These are phyloP conservation scores for Dioscorea zingiberensis DNA, from an alignment of 106 monocot species.

Conservation along the genomic window DNA sequence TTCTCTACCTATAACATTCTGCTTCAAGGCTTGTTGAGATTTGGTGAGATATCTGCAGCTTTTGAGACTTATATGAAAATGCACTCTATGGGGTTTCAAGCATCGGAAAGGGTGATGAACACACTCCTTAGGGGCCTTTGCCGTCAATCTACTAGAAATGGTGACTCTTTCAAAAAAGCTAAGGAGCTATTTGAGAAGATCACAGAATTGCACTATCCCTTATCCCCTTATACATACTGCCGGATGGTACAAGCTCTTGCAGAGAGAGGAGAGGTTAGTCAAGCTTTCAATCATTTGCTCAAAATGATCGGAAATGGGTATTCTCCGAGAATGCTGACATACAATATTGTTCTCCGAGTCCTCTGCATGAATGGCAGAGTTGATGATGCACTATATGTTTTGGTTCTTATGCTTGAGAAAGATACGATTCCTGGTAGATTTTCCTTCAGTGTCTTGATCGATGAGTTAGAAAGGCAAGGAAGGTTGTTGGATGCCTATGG, in stretches of 20 bases:
- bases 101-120: slow-evolving; percentile 48
- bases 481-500: slow-evolving; percentile 46
- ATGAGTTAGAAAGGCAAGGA: slow-evolving; percentile 38
- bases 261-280: slow-evolving; percentile 39
- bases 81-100: slow-evolving; percentile 35
- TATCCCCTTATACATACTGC: slow-evolving; percentile 69
- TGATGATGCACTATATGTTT: slow-evolving; percentile 46
- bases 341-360: slow-evolving; percentile 44
- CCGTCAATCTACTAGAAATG: slow-evolving; percentile 23
- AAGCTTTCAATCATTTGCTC: slow-evolving; percentile 41
- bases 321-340: slow-evolving; percentile 58
- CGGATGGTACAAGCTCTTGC: slow-evolving; percentile 76
- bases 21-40: slow-evolving; percentile 57
- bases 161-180: slow-evolving; percentile 31
- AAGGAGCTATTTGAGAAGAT: slow-evolving; percentile 40
- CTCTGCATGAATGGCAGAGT: slow-evolving; percentile 51
- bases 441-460: slow-evolving; percentile 51
- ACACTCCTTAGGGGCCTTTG: slow-evolving; percentile 72
- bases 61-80: slow-evolving; percentile 52
- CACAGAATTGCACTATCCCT: slow-evolving; percentile 12
- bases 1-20: slow-evolving; percentile 50
- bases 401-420: slow-evolving; percentile 44
- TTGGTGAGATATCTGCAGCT: slow-evolving; percentile 38
- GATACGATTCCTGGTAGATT: slow-evolving; percentile 44
- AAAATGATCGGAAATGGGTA: slow-evolving; percentile 56